A percentile compares a stretch with the other conserved stretches of the same genome.
phyloP scores from a whole-genome alignment of 2,329 filamentous ascomycete genomes.

The Fusarium duplospermum region DNA sequence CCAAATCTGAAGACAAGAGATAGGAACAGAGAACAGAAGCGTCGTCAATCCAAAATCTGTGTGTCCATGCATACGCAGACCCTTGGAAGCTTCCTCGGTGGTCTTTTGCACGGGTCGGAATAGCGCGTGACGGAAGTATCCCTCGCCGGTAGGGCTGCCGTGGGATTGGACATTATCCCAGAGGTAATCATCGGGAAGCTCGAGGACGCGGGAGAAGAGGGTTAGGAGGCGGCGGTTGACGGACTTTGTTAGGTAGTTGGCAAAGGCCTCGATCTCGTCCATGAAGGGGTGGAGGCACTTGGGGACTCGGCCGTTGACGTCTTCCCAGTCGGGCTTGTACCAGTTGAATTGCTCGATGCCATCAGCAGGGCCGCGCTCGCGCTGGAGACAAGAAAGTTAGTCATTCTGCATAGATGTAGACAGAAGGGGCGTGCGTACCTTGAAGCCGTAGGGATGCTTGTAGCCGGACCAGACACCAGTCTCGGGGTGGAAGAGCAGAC shows the following conservation, averaged over 20 bases:
- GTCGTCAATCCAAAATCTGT: constrained; percentile 35
- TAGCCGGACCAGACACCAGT: constrained; percentile 61
- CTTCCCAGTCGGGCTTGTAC: constrained; percentile 60
- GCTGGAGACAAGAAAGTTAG: constrained; percentile 39
- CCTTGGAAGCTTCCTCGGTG: constrained; percentile 32
- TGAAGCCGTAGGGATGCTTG: constrained; percentile 61
- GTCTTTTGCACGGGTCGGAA: constrained; percentile 33
- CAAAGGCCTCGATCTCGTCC: constrained; percentile 35
- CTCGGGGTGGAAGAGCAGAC: constrained; percentile 59
- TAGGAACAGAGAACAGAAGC: constrained; percentile 29
- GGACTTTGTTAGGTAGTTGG: constrained; percentile 32
- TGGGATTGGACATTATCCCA: constrained; percentile 38
- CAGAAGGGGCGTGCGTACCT: constrained; percentile 34
- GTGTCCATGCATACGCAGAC: constrained; percentile 35
- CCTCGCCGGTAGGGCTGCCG: constrained; percentile 35
- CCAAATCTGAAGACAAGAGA: constrained; percentile 39
- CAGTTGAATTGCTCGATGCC: constrained; percentile 67
- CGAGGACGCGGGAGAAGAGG: constrained; percentile 35
- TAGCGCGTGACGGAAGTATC: constrained; percentile 35
- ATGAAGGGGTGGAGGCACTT: constrained; percentile 54
- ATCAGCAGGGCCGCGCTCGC: constrained; percentile 56
- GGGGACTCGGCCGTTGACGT: constrained; percentile 54
- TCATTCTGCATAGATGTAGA: no score
- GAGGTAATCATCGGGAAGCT: constrained; percentile 36
- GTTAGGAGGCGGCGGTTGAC: constrained; percentile 37